Base-by-base conservation (phyloP, 2,329 filamentous ascomycete genomes). In the Sclerotiophoma versabilis region DNA sequence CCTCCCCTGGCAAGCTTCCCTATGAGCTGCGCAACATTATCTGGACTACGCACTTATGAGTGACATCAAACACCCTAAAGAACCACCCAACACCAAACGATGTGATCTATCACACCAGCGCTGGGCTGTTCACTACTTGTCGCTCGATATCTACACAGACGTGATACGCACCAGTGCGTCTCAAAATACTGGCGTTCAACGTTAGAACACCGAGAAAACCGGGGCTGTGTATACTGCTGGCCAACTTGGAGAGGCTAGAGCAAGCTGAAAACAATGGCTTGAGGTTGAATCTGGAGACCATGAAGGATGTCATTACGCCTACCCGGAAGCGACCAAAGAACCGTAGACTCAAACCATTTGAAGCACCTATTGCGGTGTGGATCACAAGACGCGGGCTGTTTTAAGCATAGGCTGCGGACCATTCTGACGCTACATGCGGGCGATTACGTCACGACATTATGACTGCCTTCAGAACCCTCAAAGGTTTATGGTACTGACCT, bases 81-180 rank as follows among this genome's bases (percentile, higher is more conserved):
- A 34, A 33, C n/a, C 27, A 44, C 10, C 1, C 38, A 0, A 10
- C 2, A 38, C 26, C 8, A 50, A 38, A 14, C 58, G 57, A 4
- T 63, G 66, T 38, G 49, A 62, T 12, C 39, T 57, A 2, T 45
- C 44, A 22, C 0, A 65, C 64, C 19, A 62, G 58, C 2, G 52
- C 57, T 3, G 59, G 60, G 0, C 46, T 68, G 7, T 12, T 60
- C 12, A 49, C 47, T 3, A 57, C 54, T 1, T 67, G 61, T 41
- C 60, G 59, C 29, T 53, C 42, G 3, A 37, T 60, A 1, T 55
- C 52, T 12, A 12, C 45, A 9, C 58, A 66, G 27, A 66, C 61
- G 6, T 44, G 27, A 9, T 53, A 57, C 26, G 17, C 61, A 14
- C 57, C 50, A 7, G 3, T 65, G 2, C 53, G 36, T 23, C n/a